phyloP scores from a whole-genome alignment of 495 filamentous ascomycete species.

The Mycothermus thermophilus region DNA sequence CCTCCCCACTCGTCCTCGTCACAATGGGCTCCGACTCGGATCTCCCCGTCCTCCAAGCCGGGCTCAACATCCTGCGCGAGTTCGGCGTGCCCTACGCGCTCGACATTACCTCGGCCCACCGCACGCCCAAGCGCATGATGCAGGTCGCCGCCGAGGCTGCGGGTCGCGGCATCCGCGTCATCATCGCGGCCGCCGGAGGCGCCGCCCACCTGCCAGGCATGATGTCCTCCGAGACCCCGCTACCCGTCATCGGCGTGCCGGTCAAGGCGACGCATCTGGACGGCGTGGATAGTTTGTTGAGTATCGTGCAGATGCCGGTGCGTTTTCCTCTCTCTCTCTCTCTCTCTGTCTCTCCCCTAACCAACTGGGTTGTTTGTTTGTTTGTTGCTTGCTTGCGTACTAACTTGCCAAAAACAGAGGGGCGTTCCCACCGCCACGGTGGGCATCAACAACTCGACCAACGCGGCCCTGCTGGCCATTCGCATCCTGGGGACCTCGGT shows the following conservation, averaged over 20 bases:
- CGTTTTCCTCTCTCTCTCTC: slow-evolving; percentile 9
- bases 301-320: slow-evolving; percentile 84
- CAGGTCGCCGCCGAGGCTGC: slow-evolving; percentile 56
- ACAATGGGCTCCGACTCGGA: slow-evolving; percentile 97
- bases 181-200: slow-evolving; percentile 90
- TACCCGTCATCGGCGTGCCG: slow-evolving; percentile 88
- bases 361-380: background rate
- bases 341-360: background rate
- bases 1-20: slow-evolving; percentile 51
- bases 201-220: slow-evolving; percentile 90
- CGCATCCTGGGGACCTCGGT: slow-evolving; percentile 66
- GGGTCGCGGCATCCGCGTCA: slow-evolving; percentile 61
- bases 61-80: slow-evolving; percentile 58
- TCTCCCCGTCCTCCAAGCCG: slow-evolving; percentile 61
- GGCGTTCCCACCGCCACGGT: slow-evolving; percentile 80
- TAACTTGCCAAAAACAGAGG: slow-evolving; percentile 27
- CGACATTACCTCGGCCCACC: slow-evolving; percentile 87
- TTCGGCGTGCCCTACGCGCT: slow-evolving; percentile 63
- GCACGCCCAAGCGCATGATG: slow-evolving; percentile 75
- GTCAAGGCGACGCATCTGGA: slow-evolving; percentile 77
- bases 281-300: slow-evolving; percentile 77
- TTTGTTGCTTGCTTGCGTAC: background rate
- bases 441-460: slow-evolving; percentile 84
- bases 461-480: slow-evolving; percentile 79
- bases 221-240: slow-evolving; percentile 69